phyloP scores from a whole-genome alignment of 768 basidiomycete species.

The Hortiboletus flavorubellus region DNA sequence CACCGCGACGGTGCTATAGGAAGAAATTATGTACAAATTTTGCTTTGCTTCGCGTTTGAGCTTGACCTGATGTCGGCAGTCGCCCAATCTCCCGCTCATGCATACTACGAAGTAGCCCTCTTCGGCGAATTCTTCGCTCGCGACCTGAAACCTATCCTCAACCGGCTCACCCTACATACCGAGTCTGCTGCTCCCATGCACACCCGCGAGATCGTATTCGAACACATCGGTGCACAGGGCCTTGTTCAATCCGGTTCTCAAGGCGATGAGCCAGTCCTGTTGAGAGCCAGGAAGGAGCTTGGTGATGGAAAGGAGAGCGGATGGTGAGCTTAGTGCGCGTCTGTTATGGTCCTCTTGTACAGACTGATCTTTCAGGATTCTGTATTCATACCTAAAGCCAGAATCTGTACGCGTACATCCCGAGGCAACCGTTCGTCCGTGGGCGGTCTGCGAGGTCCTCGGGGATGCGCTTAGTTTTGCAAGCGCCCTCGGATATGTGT shows the following conservation, averaged over 20 bases:
- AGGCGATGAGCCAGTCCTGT: conserved; percentile 61
- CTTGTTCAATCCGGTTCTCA: conserved; percentile 47
- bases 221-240: conserved; percentile 65
- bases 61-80: conserved; percentile 19
- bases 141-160: conserved; percentile 73
- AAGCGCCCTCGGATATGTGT: conserved; percentile 75
- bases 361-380: conserved; percentile 44
- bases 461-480: conserved; percentile 82
- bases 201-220: conserved; percentile 76
- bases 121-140: conserved; percentile 79
- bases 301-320: conserved; percentile 50
- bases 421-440: conserved; percentile 83
- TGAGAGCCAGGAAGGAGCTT: conserved; percentile 76
- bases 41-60: neutral
- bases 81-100: conserved; percentile 40
- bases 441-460: conserved; percentile 74
- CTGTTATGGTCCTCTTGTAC: neutral
- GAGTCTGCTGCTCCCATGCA: conserved; percentile 75
- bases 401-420: conserved; percentile 82
- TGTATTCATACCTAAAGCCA: conserved; percentile 80
- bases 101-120: conserved; percentile 81
- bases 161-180: conserved; percentile 77
- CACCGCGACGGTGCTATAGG: neutral
- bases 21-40: no score
- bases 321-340: conserved; percentile 46